A percentile compares a stretch with the other conserved stretches of the same genome.
phyloP scores from a whole-genome alignment of 2,329 filamentous ascomycete genomes.

The Calycina herbarum region DNA sequence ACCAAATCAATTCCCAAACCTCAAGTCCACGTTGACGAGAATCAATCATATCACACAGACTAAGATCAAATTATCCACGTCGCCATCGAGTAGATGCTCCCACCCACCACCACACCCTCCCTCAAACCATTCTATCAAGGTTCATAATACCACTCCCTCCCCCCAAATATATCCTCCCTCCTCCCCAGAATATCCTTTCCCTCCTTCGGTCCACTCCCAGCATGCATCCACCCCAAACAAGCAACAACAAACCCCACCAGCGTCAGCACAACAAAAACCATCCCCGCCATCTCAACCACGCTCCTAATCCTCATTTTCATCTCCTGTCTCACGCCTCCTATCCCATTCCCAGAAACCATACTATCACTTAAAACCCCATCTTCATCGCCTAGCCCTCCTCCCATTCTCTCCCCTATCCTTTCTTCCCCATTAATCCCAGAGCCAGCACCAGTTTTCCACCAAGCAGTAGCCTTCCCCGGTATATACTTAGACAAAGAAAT shows the following conservation, averaged over 20 bases:
- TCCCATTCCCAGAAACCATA: background rate
- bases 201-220: background rate
- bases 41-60: no score
- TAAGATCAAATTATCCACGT: no score
- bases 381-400: background rate
- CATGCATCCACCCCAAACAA: conserved; percentile 30
- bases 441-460: background rate
- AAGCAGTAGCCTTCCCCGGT: background rate
- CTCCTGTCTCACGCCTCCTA: background rate
- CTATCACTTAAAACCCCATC: background rate
- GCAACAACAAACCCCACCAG: conserved; percentile 16
- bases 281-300: conserved; percentile 12
- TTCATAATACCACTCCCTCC: conserved; percentile 14
- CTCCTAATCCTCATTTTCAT: conserved; percentile 1
- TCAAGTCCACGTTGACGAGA: no score
- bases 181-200: conserved; percentile 6
- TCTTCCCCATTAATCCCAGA: no score
- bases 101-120: no score
- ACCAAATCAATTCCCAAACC: no score
- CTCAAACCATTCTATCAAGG: no score
- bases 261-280: conserved; percentile 9
- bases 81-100: no score
- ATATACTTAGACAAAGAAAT: conserved; percentile 1
- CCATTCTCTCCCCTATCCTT: background rate
- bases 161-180: background rate